A percentile compares a stretch with the other conserved stretches of the same genome.
Evolutionary conservation across 495 filamentous ascomycete genomes (phyloP).

Genomic region (Tuber melanosporum): DNA sequence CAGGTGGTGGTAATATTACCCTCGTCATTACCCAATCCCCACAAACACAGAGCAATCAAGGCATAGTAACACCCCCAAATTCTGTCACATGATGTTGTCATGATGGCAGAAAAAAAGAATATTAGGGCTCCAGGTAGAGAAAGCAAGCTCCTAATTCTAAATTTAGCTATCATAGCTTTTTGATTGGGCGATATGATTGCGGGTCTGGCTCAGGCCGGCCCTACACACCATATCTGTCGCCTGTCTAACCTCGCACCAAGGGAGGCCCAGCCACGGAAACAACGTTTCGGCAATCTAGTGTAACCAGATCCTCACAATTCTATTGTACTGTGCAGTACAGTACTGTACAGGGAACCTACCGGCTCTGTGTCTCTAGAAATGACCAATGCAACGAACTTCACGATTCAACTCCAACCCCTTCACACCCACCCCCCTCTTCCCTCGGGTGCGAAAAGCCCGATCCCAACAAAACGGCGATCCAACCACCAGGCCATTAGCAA

Average conservation of each 20-base stretch:
- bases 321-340: no score
- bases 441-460: neutral
- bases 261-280: neutral
- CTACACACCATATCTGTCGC: neutral
- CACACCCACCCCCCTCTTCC: neutral
- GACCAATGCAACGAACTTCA: neutral
- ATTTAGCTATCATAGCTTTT: neutral
- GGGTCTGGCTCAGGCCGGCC: neutral
- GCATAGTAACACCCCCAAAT: no score
- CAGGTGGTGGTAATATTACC: neutral
- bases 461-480: neutral
- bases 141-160: neutral
- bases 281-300: neutral
- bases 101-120: neutral
- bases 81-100: neutral
- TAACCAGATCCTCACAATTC: neutral
- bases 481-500: neutral
- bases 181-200: neutral
- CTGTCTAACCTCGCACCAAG: neutral
- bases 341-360: neutral
- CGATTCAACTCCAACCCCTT: neutral
- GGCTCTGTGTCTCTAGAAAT: neutral
- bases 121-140: neutral
- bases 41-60: neutral
- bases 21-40: neutral